Evolutionary conservation across 2,329 filamentous ascomycete genomes (phyloP), one percentile per base, ranked within the genome.

Genomic region (Polychaeton citri): DNA sequence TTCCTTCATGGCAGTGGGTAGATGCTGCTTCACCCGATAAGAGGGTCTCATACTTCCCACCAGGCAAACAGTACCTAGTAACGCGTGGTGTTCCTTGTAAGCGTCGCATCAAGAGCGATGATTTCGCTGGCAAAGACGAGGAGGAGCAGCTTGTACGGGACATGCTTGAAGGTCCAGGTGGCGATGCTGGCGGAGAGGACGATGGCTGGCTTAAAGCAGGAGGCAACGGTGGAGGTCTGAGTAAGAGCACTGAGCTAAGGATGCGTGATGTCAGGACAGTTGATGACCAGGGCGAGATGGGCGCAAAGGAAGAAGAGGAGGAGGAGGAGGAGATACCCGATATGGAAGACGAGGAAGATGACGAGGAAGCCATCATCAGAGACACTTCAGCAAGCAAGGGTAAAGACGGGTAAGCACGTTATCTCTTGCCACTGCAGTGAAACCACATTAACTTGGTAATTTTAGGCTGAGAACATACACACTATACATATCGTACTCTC

Each of bases 1-100:
- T 98, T 64, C 90, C 88, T 6, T 93, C 88, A 39, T 98, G 90
- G 90, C 81, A 84, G 34, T 98, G 90, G 90, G 78, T 81, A 46
- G 84, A 90, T 51, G 87, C 88, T 47, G 82, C 88, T 37, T 76
- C 78, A n/a, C 74, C 79, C 2, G 71, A 74, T 42, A 83, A 85
- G 58, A 80, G 86, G 44, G 82, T 83, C 37, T 66, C 69, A 45
- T 83, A 93, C 55, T 75, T 98, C 3, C 90, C 90, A 1, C 64
- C 77, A 0, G 84, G 81, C 35, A 98, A 96, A 65, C 90, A 98
- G 70, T 98, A 86, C 54, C 73, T 98, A 24, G 81, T 96, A 30
- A 95, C 90, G 8, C 81, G 88, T 40, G 88, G 90, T 40, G 87
- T 98, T 26, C 90, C 90, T 13, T 98, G 90, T 62, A 80, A 92